A percentile compares a stretch with the other conserved stretches of the same genome.
Conservation (phyloP, 2,329 filamentous ascomycete species). For the Nakataea oryzae region DNA sequence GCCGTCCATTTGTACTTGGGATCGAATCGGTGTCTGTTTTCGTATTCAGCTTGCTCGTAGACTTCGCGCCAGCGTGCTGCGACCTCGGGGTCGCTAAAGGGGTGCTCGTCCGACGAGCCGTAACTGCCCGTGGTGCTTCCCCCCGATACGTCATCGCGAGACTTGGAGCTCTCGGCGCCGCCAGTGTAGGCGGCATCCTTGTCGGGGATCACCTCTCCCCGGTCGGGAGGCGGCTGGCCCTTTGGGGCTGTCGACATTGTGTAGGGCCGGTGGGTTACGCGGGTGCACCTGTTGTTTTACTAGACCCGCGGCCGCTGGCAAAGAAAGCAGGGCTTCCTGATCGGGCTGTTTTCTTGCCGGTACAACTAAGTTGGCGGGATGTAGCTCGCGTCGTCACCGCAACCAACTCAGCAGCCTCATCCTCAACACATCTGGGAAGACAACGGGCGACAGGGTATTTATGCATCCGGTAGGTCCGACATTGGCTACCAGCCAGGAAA, state of each 20-base stretch:
- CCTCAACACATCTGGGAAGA: not conserved
- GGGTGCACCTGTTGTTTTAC: not conserved
- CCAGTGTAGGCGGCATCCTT: not conserved
- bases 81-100: slow-evolving; percentile 17
- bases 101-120: slow-evolving; percentile 13
- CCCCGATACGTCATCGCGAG: not conserved
- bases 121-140: not conserved
- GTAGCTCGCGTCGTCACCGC: not conserved
- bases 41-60: slow-evolving; percentile 28
- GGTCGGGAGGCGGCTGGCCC: too few relatives aligned
- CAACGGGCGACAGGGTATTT: not conserved
- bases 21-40: slow-evolving; percentile 30
- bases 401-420: too few relatives aligned
- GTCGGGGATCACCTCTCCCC: not conserved
- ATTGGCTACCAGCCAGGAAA: not conserved
- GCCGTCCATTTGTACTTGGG: slow-evolving; percentile 37
- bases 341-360: not conserved
- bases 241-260: not conserved
- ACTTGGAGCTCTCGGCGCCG: not conserved
- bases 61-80: slow-evolving; percentile 21
- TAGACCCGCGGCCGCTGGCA: not conserved
- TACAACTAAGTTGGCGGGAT: too few relatives aligned
- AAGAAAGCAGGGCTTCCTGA: not conserved
- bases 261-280: too few relatives aligned
- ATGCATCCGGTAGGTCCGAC: not conserved